Base-by-base conservation (phyloP, 2,329 filamentous ascomycete species). In the Akanthomyces lecanii region DNA sequence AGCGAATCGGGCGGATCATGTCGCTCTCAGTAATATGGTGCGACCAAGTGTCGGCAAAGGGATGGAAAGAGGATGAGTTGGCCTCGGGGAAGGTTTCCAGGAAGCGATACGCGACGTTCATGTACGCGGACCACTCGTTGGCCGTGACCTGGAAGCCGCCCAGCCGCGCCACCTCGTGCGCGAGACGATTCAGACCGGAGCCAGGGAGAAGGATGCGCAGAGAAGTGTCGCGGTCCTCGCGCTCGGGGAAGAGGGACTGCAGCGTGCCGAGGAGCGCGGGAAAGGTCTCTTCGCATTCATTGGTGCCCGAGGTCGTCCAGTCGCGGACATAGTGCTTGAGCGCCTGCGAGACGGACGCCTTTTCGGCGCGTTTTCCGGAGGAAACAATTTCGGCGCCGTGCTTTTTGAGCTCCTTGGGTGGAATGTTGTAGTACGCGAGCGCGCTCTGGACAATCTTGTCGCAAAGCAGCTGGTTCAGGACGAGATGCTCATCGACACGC, bases 91-190 rank as follows among this genome's bases (percentile, higher is more conserved):
- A 66, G 5, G 70, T 68, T 47, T 78, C 76, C 5, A 85, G 68
- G 65, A 78, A 83, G 1, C 82, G 78, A 65, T 84, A 84, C 0
- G 77, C 79, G 1, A 82, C 65, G 63, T 84, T 85, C 79, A 85
- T 83, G 65, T 80, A 85, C 71, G 80, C 78, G 1, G 82, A 85
- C 79, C 80, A 85, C 70, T 86, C 83, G 66, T 85, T 86, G 60
- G 78, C 73, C 0, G 81, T 82, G 0, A 85, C 82, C 28, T 83
- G 73, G 62, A 83, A 82, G 1, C 75, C 79, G 78, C 74, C 75
- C 2, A 84, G 73, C 0, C 66, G 68, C 0, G 79, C 75, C 5
- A 85, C 74, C 44, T 85, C 82, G 63, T 82, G 79, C 0, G 81
- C 82, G 0, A 86, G 68, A 1, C 83, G 74, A 0, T 82, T 82